Conservation (phyloP, 768 basidiomycete species). For the Chalciporus sphaerocephalus region DNA sequence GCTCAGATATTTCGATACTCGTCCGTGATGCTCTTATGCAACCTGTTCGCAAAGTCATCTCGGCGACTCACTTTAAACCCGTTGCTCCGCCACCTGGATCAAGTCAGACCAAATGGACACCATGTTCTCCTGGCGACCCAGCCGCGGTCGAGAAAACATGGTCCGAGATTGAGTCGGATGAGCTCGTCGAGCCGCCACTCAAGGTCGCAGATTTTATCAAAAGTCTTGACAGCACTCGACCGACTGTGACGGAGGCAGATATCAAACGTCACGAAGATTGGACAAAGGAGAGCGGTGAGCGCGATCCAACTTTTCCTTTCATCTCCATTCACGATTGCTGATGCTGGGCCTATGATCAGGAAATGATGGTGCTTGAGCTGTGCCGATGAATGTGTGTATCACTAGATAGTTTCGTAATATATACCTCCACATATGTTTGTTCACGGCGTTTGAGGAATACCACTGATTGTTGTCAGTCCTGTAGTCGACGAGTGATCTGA, state of each 20-base stretch:
- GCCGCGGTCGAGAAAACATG: constrained; percentile 84
- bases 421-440: constrained; percentile 19
- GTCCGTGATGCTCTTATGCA: constrained; percentile 99
- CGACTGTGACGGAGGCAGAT: constrained; percentile 86
- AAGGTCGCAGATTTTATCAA: constrained; percentile 76
- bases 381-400: not conserved
- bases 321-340: not conserved
- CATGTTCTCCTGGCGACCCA: constrained; percentile 91
- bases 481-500: too few relatives aligned
- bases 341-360: constrained; percentile 11
- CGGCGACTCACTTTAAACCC: constrained; percentile 90
- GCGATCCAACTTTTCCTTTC: not conserved
- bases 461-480: too few relatives aligned
- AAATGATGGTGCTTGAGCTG: constrained; percentile 31
- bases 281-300: constrained; percentile 79
- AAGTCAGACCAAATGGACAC: constrained; percentile 68
- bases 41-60: constrained; percentile 92
- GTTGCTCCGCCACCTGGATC: constrained; percentile 28
- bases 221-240: constrained; percentile 70
- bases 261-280: constrained; percentile 80
- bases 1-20: constrained; percentile 90
- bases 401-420: constrained; percentile 7
- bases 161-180: constrained; percentile 83
- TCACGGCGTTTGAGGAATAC: constrained; percentile 10
- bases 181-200: constrained; percentile 85